Evolutionary conservation across 768 basidiomycete species (phyloP).

Genomic region (Suillus brevipes): DNA sequence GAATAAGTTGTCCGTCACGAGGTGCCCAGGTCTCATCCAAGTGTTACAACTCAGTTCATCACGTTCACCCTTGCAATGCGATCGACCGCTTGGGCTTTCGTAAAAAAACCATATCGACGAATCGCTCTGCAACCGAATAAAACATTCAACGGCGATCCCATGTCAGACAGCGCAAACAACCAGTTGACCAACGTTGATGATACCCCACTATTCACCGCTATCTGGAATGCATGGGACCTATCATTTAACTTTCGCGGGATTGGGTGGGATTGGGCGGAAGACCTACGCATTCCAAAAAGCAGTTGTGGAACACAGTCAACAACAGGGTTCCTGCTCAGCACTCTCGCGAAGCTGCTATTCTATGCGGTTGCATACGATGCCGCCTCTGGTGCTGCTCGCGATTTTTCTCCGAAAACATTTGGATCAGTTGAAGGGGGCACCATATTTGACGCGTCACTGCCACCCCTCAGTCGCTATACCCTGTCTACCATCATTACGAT

Average conservation of each 20-base stretch:
- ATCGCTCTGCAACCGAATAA: neutral
- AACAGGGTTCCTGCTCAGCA: constrained; percentile 14
- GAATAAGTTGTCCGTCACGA: neutral
- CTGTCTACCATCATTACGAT: constrained; percentile 47
- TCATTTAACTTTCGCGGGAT: constrained; percentile 26
- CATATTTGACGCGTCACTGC: constrained; percentile 38
- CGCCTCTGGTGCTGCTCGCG: constrained; percentile 12
- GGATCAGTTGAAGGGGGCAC: constrained; percentile 33
- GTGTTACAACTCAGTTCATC: constrained; percentile 15
- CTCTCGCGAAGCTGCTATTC: constrained; percentile 7
- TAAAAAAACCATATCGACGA: constrained; percentile 7
- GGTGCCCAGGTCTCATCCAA: constrained; percentile 6
- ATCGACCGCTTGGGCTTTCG: constrained; percentile 23
- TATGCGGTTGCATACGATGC: constrained; percentile 14
- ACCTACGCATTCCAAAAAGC: constrained; percentile 16
- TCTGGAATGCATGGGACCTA: constrained; percentile 31
- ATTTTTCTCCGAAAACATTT: constrained; percentile 43
- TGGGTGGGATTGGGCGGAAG: constrained; percentile 23
- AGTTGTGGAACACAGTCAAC: constrained; percentile 18
- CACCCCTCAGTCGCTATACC: constrained; percentile 35
- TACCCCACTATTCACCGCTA: neutral
- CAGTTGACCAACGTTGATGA: neutral
- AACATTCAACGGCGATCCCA: neutral
- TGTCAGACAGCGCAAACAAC: neutral
- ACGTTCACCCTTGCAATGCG: constrained; percentile 30